phyloP scores from a whole-genome alignment of 1,284 basidiomycete genomes.

The Sparassis latifolia region DNA sequence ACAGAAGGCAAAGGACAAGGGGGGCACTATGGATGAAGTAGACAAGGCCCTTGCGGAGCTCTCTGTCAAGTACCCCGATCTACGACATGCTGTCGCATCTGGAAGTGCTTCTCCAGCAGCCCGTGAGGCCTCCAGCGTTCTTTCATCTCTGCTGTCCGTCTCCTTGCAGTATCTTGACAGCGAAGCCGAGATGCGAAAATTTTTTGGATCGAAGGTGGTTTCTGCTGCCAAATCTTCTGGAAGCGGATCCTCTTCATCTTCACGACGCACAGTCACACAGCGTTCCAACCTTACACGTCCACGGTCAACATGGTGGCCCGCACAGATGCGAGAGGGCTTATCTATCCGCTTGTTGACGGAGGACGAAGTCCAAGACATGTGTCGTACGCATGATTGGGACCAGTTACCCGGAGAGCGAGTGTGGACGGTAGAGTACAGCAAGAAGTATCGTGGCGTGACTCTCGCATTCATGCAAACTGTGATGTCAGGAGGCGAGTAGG shows the following conservation, averaged over 20 bases:
- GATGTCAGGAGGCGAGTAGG: constrained; percentile 63
- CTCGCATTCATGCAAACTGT: constrained; percentile 77
- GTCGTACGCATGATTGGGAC: constrained; percentile 36
- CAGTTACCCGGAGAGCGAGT: constrained; percentile 55
- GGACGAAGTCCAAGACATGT: constrained; percentile 46
- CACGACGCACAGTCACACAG: constrained; percentile 25
- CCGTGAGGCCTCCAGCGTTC: constrained; percentile 23
- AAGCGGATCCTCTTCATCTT: constrained; percentile 21
- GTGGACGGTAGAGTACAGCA: constrained; percentile 85
- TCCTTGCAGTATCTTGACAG: constrained; percentile 77
- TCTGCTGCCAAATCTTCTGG: constrained; percentile 48
- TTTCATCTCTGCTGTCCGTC: constrained; percentile 63
- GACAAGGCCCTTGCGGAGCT: constrained; percentile 81
- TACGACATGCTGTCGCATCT: constrained; percentile 31
- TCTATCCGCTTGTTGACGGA: constrained; percentile 51
- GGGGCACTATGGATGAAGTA: constrained; percentile 69
- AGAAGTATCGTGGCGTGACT: constrained; percentile 75
- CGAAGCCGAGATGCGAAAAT: constrained; percentile 83
- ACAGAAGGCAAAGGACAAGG: constrained; percentile 52
- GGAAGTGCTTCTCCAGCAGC: constrained; percentile 20
- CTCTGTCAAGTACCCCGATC: constrained; percentile 63
- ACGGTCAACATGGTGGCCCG: constrained; percentile 55
- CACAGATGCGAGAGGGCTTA: constrained; percentile 62
- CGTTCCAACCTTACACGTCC: constrained; percentile 62
- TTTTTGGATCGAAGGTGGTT: constrained; percentile 89